Evolutionary conservation across 805 yeast species (phyloP).

Genomic region (Pichia thaimueangensis): DNA sequence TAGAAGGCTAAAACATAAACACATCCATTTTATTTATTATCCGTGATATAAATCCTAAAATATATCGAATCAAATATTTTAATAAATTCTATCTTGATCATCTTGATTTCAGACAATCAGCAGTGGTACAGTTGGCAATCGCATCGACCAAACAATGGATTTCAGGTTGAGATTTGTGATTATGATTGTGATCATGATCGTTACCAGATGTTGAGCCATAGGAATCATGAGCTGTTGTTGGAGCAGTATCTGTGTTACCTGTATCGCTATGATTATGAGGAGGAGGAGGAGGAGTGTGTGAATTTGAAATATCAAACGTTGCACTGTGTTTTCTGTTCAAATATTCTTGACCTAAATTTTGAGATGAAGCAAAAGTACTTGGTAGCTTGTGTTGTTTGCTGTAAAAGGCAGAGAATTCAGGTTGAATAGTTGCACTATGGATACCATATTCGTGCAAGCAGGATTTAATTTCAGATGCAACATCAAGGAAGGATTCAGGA

Average conservation of each 20-base stretch:
- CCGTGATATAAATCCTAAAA: too few species aligned
- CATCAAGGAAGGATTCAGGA: slow-evolving; percentile 60
- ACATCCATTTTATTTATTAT: too few species aligned
- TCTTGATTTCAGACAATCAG: slow-evolving; percentile 32
- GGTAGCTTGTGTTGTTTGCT: slow-evolving; percentile 27
- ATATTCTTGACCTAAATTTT: slow-evolving; percentile 10
- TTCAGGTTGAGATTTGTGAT: slow-evolving; percentile 18
- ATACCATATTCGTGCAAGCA: slow-evolving; percentile 80
- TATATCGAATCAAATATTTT: too few species aligned
- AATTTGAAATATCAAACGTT: slow-evolving; percentile 1
- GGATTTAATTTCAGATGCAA: slow-evolving; percentile 69
- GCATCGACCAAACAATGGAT: slow-evolving; percentile 44
- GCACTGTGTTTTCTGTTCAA: background rate
- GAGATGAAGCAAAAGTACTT: slow-evolving; percentile 22
- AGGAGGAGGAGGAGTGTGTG: background rate
- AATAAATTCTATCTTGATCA: too few species aligned
- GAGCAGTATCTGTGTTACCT: too few species aligned
- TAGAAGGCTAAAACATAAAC: too few species aligned
- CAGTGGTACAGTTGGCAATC: slow-evolving; percentile 45
- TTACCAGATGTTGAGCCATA: background rate
- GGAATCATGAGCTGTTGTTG: background rate
- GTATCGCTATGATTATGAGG: too few species aligned
- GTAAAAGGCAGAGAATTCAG: slow-evolving; percentile 59
- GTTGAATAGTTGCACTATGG: slow-evolving; percentile 93
- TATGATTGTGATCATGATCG: background rate